These are phyloP conservation scores for Vitis hybrid DNA, from an alignment of 177 flowering plant species.

Conservation along the genomic window DNA sequence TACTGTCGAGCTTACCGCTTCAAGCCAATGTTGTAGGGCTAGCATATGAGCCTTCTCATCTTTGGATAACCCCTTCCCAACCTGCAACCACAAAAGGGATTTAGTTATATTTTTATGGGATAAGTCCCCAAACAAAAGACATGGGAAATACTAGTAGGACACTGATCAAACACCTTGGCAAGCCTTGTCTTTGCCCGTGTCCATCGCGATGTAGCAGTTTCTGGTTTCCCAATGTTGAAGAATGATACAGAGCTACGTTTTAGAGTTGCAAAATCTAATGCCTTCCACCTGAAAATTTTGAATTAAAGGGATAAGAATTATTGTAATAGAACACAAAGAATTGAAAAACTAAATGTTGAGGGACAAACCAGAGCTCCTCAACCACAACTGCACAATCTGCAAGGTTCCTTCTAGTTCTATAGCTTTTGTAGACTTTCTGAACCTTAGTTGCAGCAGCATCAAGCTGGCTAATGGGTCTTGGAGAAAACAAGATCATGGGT, in stretches of 20 bases:
- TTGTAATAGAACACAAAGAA: not conserved
- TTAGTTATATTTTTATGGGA: not conserved
- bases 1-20: constrained; percentile 41
- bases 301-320: not conserved
- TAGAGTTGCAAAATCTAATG: constrained; percentile 50
- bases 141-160: not conserved
- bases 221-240: constrained; percentile 38
- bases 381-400: constrained; percentile 54
- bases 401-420: constrained; percentile 43
- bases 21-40: constrained; percentile 66
- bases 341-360: not conserved
- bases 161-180: constrained; percentile 33
- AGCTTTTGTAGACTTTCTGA: constrained; percentile 50
- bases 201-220: constrained; percentile 48
- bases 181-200: constrained; percentile 38
- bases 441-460: constrained; percentile 45
- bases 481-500: constrained; percentile 21
- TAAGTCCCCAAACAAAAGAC: not conserved
- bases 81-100: constrained; percentile 21
- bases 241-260: constrained; percentile 44
- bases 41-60: constrained; percentile 57
- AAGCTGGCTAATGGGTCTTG: constrained; percentile 32
- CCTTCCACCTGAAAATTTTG: constrained; percentile 45
- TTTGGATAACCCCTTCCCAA: constrained; percentile 56
- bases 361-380: constrained; percentile 46